Percentiles rank a stretch among this genome's conserved stretches.
These are phyloP conservation scores for Saccharomycopsis sp. DNA, from an alignment of 805 yeast genomes.

Conservation along the genomic window DNA sequence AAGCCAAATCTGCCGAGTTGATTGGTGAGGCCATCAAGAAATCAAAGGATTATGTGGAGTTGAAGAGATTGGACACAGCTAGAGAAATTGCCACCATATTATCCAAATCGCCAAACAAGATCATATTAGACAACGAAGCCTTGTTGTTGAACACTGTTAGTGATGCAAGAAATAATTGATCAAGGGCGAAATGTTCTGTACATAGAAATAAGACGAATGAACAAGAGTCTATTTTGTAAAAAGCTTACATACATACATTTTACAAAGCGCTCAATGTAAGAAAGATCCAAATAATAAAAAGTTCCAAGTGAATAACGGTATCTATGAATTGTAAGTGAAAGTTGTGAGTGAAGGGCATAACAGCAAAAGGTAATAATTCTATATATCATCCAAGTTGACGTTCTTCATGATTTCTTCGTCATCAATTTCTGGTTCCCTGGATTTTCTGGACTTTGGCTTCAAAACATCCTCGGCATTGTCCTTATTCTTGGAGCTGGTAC, in stretches of 20 bases:
- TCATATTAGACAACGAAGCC: slow-evolving; percentile 85
- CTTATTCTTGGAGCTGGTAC: neutral
- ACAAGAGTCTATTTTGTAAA: neutral
- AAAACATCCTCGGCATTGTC: slow-evolving; percentile 5
- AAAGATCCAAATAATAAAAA: too few species aligned
- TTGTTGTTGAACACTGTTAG: slow-evolving; percentile 80
- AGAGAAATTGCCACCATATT: slow-evolving; percentile 86
- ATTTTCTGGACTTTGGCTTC: slow-evolving; percentile 13
- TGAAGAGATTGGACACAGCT: slow-evolving; percentile 95
- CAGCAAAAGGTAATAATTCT: too few species aligned
- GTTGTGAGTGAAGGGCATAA: too few species aligned
- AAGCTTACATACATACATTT: neutral
- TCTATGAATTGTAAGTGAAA: too few species aligned
- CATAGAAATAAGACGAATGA: neutral
- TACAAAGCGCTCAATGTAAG: too few species aligned
- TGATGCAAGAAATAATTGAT: slow-evolving; percentile 46
- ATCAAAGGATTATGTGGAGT: slow-evolving; percentile 89
- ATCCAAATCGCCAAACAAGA: slow-evolving; percentile 82
- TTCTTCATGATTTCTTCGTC: slow-evolving; percentile 15
- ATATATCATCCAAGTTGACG: slow-evolving; percentile 17
- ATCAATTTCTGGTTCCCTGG: slow-evolving; percentile 11
- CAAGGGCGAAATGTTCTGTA: neutral
- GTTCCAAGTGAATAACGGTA: too few species aligned
- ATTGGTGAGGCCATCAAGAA: slow-evolving; percentile 99
- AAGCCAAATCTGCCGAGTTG: slow-evolving; percentile 94